Base-by-base conservation (phyloP, 768 basidiomycete species). In the Panellus pusillus region DNA sequence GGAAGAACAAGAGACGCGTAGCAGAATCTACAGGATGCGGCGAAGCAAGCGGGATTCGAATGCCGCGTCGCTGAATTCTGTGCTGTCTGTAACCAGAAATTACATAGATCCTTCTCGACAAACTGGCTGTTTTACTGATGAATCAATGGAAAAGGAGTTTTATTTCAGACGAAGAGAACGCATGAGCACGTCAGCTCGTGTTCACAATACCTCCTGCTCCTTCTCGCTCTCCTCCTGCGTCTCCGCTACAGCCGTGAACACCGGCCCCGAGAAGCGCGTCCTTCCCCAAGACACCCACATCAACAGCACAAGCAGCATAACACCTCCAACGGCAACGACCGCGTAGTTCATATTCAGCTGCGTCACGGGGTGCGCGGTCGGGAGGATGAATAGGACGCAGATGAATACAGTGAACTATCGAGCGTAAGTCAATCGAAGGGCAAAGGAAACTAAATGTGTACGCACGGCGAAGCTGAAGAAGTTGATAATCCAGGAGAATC, bases 311-410 rank as follows among this genome's bases (percentile, higher is more conserved):
- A 81, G 59, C 29, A 80, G 28, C 19, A 72, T 57, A 14, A 82
- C 67, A 0, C 68, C 77, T 7, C 79, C 80, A 18, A 82, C 69
- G 5, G 81, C 79, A 3, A 83, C 72, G 44, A 83, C 68, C 0
- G 82, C 72, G 54, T 84, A 82, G 63, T 83, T 83, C 82, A 83
- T 84, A 63, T 80, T 78, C 43, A 74, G 60, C 40, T 68, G 55
- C 36, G 67, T 76, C 17, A 81, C 79, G 0, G 81, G 82, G 44
- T 71, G 72, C 1, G 76, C 71, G n/a, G 80, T 83, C 6, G 80
- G 81, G 18, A 83, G 69, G 50, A 83, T 66, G 68, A 83, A 83
- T 3, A 83, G 71, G 4, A 80, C 62, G 62, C 80, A 83, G 20
- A 82, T 72, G 66, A 83, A 81, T 8, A 74, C 53, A 12, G 71